Percentiles rank a stretch among this genome's conserved stretches.
Evolutionary conservation across 1,139 yeast genomes (phyloP).

Genomic region (Nadsonia commutata): DNA sequence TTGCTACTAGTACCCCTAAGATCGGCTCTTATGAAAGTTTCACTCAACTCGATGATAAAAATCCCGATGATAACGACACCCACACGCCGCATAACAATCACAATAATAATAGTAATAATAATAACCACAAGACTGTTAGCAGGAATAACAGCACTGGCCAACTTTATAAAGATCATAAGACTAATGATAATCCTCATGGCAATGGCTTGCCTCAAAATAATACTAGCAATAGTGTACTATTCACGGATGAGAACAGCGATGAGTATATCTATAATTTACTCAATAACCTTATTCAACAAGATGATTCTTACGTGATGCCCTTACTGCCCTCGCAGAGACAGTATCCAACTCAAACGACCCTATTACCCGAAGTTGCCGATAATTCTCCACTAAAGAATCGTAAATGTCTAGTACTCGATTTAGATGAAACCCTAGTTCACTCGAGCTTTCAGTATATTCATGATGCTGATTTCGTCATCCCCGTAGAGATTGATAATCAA

Average conservation of each 20-base stretch:
- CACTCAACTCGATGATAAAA: too few species aligned
- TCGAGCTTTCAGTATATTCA: slow-evolving; percentile 84
- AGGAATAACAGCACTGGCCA: too few species aligned
- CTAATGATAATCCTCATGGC: too few species aligned
- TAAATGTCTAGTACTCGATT: slow-evolving; percentile 79
- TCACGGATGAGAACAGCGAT: too few species aligned
- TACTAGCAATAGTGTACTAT: too few species aligned
- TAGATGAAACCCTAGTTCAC: slow-evolving; percentile 94
- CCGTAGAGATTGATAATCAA: slow-evolving; percentile 80
- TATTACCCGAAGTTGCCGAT: slow-evolving; percentile 16
- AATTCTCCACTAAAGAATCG: slow-evolving; percentile 33
- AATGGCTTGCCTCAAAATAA: too few species aligned
- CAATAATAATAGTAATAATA: too few species aligned
- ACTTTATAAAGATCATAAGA: too few species aligned
- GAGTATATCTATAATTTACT: too few species aligned
- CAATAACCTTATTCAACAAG: neutral
- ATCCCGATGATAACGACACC: too few species aligned
- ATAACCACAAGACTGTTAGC: too few species aligned
- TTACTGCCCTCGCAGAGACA: neutral
- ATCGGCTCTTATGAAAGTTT: neutral
- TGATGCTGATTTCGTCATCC: slow-evolving; percentile 90
- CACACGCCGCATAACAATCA: too few species aligned
- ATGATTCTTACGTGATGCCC: neutral
- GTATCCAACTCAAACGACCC: neutral
- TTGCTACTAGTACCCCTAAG: neutral